Evolutionary conservation across 768 basidiomycete species (phyloP), one percentile per base, ranked within the genome.

Genomic region (Leccinum obscurum): DNA sequence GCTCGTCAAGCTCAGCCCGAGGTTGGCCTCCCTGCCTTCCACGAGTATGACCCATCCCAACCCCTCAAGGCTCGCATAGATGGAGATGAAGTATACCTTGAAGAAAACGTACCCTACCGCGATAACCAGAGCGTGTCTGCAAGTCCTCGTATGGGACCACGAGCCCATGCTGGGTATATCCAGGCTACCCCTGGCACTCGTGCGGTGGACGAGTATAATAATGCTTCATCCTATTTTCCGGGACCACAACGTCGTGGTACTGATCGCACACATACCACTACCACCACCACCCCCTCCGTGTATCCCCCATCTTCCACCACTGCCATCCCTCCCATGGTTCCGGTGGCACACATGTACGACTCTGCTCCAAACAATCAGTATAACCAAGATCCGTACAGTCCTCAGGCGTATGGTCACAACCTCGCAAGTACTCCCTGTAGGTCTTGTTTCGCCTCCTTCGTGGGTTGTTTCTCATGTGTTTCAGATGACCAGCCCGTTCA

Each of bases 161-260:
- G 71, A 51, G 71, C 67, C 3, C 81, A 78, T 60, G 69, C 77
- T 56, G 89, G 89, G 7, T 93, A 93, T 70, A 78, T 83, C 2
- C 86, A 83, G 62, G 89, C 81, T 22, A 75, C 86, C 5, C 72
- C 77, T 15, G 91, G 91, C 3, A 81, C 84, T 44, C 83, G 89
- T 48, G 84, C 92, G 5, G 79, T 92, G 6, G 91, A 93, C 66
- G 88, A 89, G 22, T 92, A 90, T 62, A 89, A 92, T 67, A 75
- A 80, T 34, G 58, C 77, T 22, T 68, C 78, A 17, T 77, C 83
- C 20, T 79, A 81, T 58, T 76, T 85, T 20, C 81, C 82, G 34
- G 63, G 62, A 51, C 77, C 80, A 3, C 76, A 73, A 35, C 76
- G 78, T 39, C 78, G 77, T 57, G 74, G 64, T 35, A 82, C 77